Conservation (phyloP, 2,329 filamentous ascomycete species). For the Paecilomyces variotii region DNA sequence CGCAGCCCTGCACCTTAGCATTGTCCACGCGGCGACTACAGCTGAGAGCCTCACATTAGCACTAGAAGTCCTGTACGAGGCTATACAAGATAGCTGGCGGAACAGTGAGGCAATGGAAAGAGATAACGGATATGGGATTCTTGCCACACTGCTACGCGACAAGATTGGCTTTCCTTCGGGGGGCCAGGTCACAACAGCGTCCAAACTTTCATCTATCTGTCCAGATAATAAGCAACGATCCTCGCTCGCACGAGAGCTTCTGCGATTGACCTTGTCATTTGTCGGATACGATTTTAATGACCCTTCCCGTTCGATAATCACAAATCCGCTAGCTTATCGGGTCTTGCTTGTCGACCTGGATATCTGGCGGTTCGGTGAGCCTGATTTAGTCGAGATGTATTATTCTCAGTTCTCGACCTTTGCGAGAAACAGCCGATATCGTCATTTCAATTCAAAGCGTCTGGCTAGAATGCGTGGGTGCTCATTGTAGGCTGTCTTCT, state of each 20-base stretch:
- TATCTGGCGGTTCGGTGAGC: slow-evolving; percentile 75
- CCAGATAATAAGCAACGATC: slow-evolving; percentile 41
- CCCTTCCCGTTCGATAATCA: slow-evolving; percentile 82
- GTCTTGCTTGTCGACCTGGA: slow-evolving; percentile 88
- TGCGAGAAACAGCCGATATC: slow-evolving; percentile 80
- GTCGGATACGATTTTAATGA: slow-evolving; percentile 77
- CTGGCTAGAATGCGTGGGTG: slow-evolving; percentile 79
- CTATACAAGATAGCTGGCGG: slow-evolving; percentile 85
- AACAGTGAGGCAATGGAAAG: slow-evolving; percentile 98
- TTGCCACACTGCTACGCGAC: slow-evolving; percentile 73
- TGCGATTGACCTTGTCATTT: slow-evolving; percentile 73
- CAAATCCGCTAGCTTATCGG: slow-evolving; percentile 90
- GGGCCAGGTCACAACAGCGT: slow-evolving; percentile 29
- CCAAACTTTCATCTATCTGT: slow-evolving; percentile 30
- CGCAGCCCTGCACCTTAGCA: slow-evolving; percentile 71
- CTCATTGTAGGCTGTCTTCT: not conserved
- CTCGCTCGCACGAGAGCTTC: slow-evolving; percentile 50
- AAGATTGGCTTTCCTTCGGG: slow-evolving; percentile 51
- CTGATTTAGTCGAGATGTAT: slow-evolving; percentile 75
- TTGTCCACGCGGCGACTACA: slow-evolving; percentile 69
- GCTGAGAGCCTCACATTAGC: slow-evolving; percentile 65
- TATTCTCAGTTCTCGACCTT: slow-evolving; percentile 89
- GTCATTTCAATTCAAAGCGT: slow-evolving; percentile 83
- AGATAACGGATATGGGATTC: slow-evolving; percentile 84
- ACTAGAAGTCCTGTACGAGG: slow-evolving; percentile 75